Evolutionary conservation across 192 early-diverging fungal species (phyloP), one percentile per base, ranked within the genome.

Genomic region (Chytriomyces confervae): DNA sequence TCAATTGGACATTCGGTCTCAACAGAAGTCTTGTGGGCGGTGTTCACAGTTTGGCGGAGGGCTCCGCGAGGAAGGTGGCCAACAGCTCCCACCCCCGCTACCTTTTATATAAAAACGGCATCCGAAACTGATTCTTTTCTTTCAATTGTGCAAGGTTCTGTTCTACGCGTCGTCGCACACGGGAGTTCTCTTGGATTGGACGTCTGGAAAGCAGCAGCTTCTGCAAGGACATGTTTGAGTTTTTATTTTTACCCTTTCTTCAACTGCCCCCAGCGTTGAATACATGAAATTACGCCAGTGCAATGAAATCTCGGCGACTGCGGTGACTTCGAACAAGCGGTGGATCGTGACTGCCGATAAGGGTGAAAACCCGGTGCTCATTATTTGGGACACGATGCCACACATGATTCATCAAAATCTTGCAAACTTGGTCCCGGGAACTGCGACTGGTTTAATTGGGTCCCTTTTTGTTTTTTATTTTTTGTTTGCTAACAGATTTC

Each of bases 341-440:
- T 90, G 83, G 78, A 48, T 90, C 24, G 80, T 84, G 2, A 89
- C 89, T 9, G 85, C 86, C 7, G 89, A 90, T 79, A 83, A 75
- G 50, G 89, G 89, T 24, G 49, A 75, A 5, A 69, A 79, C 61
- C 78, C 88, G 11, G 61, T 89, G 44, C 29, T 90, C 50, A 89
- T 90, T 27, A 75, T 90, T 27, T 90, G 89, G 89, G 89, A 90
- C 62, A 89, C 82, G 45, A 72, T 69, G 61, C 77, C 77, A 2
- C 77, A 79, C 44, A 57, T 79, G 57, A 74, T 74, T 47, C 72
- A 74, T 44, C 18, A 61, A 36, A 62, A 74, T 63, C 43, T 63
- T 18, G 72, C 72, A 16, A 68, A 23, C 6, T 68, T 69, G 23
- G 45, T 69, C 62, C 69, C 80, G 9, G 72, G 77, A 18, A 68